Evolutionary conservation across 2,329 filamentous ascomycete species (phyloP).

Genomic region (Pseudogymnoascus sp.): DNA sequence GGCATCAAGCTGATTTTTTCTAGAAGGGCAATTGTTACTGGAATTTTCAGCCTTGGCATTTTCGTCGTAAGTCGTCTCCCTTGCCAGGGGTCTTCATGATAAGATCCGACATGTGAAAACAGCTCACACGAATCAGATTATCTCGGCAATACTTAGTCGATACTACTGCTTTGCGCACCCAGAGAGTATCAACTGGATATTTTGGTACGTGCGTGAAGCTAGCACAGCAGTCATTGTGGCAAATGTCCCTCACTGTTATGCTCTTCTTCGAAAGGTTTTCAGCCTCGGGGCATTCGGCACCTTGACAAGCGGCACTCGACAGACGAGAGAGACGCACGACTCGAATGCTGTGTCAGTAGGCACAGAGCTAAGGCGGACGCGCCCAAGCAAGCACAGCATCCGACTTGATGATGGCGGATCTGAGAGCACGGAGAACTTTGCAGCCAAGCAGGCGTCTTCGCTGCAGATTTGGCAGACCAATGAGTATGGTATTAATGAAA

Average conservation of each 20-base stretch:
- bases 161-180: constrained; percentile 34
- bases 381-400: not conserved
- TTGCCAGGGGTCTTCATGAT: not conserved
- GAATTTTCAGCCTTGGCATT: constrained; percentile 37
- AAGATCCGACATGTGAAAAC: not conserved
- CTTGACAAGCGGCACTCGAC: not conserved
- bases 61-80: constrained; percentile 35
- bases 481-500: not conserved
- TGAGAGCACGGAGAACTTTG: not conserved
- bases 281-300: constrained; percentile 20
- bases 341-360: not conserved
- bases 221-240: constrained; percentile 44
- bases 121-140: constrained; percentile 31
- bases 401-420: not conserved
- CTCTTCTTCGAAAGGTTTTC: constrained; percentile 38
- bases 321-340: not conserved
- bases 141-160: constrained; percentile 42
- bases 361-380: not conserved
- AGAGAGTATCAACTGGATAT: constrained; percentile 27
- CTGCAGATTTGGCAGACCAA: not conserved
- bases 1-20: constrained; percentile 29
- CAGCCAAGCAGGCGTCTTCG: not conserved
- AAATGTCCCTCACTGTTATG: constrained; percentile 47
- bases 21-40: constrained; percentile 44
- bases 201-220: constrained; percentile 48